Evolutionary conservation across 2,329 filamentous ascomycete genomes (phyloP).

Genomic region (Exophiala spinifera): DNA sequence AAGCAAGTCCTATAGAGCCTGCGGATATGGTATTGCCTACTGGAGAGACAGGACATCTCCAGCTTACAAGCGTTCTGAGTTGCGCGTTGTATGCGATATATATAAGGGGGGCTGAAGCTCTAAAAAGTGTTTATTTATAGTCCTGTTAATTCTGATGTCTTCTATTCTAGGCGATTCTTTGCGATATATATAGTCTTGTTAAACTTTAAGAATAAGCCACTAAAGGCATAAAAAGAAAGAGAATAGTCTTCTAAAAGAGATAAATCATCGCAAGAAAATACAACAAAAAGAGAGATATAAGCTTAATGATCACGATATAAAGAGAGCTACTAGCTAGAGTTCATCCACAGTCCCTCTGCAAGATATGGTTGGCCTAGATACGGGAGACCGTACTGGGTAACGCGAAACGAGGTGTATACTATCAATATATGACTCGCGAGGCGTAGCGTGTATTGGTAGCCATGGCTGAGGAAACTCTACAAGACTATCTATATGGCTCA

Average conservation of each 20-base stretch:
- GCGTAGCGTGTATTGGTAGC: neutral
- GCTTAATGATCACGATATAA: neutral
- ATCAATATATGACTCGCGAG: constrained; percentile 2
- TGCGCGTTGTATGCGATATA: too few species aligned
- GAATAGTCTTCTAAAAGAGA: constrained; percentile 5
- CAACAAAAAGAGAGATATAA: constrained; percentile 6
- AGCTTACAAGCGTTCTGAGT: too few species aligned
- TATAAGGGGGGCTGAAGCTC: too few species aligned
- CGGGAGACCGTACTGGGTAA: constrained; percentile 4
- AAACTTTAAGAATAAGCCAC: constrained; percentile 10
- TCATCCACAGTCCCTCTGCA: neutral
- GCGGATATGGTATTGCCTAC: too few species aligned
- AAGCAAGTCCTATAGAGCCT: too few species aligned
- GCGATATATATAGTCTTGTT: neutral
- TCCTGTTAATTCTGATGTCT: neutral
- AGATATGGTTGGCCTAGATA: constrained; percentile 7
- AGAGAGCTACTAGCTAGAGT: constrained; percentile 18
- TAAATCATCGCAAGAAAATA: constrained; percentile 4
- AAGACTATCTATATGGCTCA: constrained; percentile 3
- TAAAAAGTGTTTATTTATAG: neutral
- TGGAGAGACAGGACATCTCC: too few species aligned
- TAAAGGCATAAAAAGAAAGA: constrained; percentile 2
- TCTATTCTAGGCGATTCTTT: neutral
- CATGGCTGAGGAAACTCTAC: neutral
- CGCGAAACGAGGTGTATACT: constrained; percentile 4